Conservation (phyloP, 495 filamentous ascomycete genomes). For the Coniosporium apollinis region DNA sequence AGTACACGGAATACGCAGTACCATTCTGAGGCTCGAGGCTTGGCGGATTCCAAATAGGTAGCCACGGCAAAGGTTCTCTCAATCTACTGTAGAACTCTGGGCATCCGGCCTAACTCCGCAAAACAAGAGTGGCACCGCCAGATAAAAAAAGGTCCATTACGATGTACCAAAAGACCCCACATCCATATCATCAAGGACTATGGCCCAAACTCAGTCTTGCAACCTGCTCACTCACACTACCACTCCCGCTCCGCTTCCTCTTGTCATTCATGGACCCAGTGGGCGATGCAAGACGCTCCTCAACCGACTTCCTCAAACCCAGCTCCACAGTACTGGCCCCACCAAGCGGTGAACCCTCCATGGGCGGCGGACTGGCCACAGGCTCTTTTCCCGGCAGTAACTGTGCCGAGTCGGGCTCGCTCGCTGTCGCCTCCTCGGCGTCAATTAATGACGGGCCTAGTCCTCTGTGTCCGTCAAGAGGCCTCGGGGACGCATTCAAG, state of each 20-base stretch:
- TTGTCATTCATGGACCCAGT: neutral
- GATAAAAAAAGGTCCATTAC: too few species aligned
- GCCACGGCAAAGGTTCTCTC: too few species aligned
- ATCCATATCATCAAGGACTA: too few species aligned
- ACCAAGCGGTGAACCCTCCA: slow-evolving; percentile 1
- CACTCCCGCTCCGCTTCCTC: slow-evolving; percentile 10
- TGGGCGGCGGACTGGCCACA: slow-evolving; percentile 4
- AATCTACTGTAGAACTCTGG: too few species aligned
- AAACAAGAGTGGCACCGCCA: too few species aligned
- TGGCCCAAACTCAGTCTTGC: slow-evolving; percentile 14
- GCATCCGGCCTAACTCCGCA: too few species aligned
- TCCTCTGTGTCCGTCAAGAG: slow-evolving; percentile 13
- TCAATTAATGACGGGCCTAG: neutral
- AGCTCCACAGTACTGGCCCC: slow-evolving; percentile 6
- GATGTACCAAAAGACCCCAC: too few species aligned
- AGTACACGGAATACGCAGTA: too few species aligned
- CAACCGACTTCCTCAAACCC: slow-evolving; percentile 14
- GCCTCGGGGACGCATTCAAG: slow-evolving; percentile 9
- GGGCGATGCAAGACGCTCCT: slow-evolving; percentile 7
- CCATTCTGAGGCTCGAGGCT: too few species aligned
- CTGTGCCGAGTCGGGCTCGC: neutral
- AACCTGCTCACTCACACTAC: slow-evolving; percentile 11
- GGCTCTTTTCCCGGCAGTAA: too few species aligned
- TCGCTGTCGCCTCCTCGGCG: neutral
- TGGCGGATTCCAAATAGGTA: too few species aligned